Conservation (phyloP, 2,329 filamentous ascomycete genomes). For the Metarhizium guizhouense region DNA sequence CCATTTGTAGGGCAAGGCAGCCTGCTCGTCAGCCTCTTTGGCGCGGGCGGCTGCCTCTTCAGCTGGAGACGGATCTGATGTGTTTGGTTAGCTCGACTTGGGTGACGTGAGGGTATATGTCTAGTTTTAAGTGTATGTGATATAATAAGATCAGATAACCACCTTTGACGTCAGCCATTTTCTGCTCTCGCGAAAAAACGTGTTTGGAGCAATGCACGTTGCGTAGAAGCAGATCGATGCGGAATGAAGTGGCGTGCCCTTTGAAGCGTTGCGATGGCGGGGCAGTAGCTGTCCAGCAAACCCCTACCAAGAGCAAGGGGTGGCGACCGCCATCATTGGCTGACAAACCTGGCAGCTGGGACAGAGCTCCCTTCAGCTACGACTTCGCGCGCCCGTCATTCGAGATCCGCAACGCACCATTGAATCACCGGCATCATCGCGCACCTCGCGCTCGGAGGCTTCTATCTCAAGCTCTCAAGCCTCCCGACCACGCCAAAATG, state of each 20-base stretch:
- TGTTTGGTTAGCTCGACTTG: conserved; percentile 1
- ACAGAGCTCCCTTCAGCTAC: neutral
- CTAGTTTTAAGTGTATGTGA: neutral
- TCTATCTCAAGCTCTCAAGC: neutral
- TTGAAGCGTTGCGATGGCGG: neutral
- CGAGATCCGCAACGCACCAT: neutral
- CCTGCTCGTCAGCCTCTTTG: conserved; percentile 80
- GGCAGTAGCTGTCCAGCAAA: neutral
- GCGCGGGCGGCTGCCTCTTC: conserved; percentile 51
- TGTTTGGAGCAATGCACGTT: neutral
- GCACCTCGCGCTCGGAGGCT: neutral
- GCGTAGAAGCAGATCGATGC: neutral
- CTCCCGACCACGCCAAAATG: conserved; percentile 12
- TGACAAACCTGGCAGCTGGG: neutral
- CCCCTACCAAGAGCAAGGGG: neutral
- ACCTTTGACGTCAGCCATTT: conserved; percentile 6
- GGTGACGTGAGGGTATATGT: neutral
- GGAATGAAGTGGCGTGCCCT: neutral
- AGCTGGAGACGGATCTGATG: conserved; percentile 42
- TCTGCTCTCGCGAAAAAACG: neutral
- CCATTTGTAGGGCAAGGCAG: conserved; percentile 93
- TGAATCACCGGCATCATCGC: neutral
- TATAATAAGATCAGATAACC: neutral
- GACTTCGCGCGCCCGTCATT: neutral
- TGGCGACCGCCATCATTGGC: neutral